Evolutionary conservation across 768 basidiomycete species (phyloP).

Genomic region (Mycena venus): DNA sequence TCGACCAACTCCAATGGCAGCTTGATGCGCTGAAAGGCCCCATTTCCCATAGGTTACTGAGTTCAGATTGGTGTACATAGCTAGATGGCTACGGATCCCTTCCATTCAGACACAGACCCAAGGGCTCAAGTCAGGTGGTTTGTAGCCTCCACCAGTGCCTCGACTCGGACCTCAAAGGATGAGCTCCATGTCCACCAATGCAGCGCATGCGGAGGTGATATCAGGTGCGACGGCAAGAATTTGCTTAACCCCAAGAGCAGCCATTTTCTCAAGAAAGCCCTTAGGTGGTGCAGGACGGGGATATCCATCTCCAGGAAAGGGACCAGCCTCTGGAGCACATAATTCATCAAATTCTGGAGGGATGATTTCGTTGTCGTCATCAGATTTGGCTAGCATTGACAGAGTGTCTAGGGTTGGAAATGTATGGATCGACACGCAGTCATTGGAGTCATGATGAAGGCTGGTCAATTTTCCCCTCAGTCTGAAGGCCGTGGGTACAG

Average conservation of each 20-base stretch:
- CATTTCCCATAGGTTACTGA: too few relatives aligned
- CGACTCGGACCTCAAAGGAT: conserved; percentile 6
- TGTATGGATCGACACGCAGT: not conserved
- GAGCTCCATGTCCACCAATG: not conserved
- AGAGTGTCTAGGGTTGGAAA: not conserved
- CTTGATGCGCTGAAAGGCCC: not conserved
- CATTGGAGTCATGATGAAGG: not conserved
- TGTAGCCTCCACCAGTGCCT: not conserved
- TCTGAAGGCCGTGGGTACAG: not conserved
- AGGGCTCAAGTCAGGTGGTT: not conserved
- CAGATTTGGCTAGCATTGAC: conserved; percentile 1
- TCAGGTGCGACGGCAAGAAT: not conserved
- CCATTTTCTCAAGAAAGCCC: not conserved
- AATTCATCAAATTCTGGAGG: conserved; percentile 4
- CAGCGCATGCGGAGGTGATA: conserved; percentile 2
- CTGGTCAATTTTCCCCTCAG: too few relatives aligned
- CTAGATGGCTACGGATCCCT: too few relatives aligned
- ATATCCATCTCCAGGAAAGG: conserved; percentile 3
- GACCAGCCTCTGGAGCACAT: not conserved
- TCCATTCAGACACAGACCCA: not conserved
- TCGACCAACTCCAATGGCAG: not conserved
- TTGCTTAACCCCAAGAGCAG: not conserved
- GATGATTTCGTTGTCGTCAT: not conserved
- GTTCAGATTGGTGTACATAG: too few relatives aligned
- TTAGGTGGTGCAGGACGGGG: not conserved